Percentiles rank a stretch among this genome's conserved stretches.
Conservation (phyloP, 441 rosid genomes). For the Eutrema salsugineum region DNA sequence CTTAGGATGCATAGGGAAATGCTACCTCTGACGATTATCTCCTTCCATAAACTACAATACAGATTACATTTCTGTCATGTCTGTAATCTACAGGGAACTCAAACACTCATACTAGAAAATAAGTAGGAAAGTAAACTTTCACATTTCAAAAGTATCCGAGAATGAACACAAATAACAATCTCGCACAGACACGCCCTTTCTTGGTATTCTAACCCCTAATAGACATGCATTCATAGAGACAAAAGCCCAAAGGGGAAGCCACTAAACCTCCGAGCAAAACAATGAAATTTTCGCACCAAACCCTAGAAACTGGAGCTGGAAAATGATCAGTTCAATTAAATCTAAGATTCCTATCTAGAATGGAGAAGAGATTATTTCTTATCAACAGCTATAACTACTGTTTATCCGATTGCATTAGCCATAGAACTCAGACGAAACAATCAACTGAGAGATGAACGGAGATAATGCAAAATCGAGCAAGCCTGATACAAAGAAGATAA, state of each 20-base stretch:
- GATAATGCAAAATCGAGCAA: slow-evolving; percentile 31
- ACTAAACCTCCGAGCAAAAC: slow-evolving; percentile 22
- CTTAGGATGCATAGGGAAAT: slow-evolving; percentile 73
- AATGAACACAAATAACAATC: neutral
- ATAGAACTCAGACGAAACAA: slow-evolving; percentile 5
- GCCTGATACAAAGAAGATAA: neutral
- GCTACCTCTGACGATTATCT: slow-evolving; percentile 36
- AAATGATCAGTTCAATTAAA: slow-evolving; percentile 15
- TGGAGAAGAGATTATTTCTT: neutral
- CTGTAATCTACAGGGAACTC: neutral
- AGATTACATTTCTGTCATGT: neutral
- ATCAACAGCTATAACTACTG: neutral
- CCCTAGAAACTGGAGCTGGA: slow-evolving; percentile 29
- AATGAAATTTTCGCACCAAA: slow-evolving; percentile 10
- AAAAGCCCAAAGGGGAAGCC: slow-evolving; percentile 4
- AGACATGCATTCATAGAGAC: slow-evolving; percentile 15
- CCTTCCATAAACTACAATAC: slow-evolving; percentile 53
- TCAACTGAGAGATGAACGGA: slow-evolving; percentile 4
- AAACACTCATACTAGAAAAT: neutral
- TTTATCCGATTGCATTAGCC: slow-evolving; percentile 27
- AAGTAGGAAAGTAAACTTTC: neutral
- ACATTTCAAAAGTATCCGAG: neutral
- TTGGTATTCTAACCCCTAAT: neutral
- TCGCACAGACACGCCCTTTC: neutral
- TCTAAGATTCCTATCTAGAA: neutral